Evolutionary conservation across 371 early-diverging fungal species (phyloP), one percentile per base, ranked within the genome.

Genomic region (Funneliformis caledonium): DNA sequence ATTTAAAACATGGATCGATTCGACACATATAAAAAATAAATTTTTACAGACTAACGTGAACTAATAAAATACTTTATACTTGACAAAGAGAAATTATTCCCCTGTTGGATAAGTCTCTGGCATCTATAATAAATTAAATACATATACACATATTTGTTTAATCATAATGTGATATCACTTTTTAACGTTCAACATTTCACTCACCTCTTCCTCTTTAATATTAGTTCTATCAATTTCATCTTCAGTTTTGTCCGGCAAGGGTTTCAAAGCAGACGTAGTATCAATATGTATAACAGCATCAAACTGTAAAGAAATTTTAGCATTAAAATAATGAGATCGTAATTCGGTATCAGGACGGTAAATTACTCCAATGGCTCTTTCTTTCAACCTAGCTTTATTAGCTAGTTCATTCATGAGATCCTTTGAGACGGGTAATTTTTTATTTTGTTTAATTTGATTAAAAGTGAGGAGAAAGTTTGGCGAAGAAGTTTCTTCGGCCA

Each of bases 281-380:
- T 79, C 59, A 69, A 72, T 65, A 83, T 61, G 67, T 76, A 50
- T 73, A n/a, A 73, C 59, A 16, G 85, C 83, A 82, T 85, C 85
- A 75, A 83, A 85, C 72, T 85, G 81, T 52, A 73, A 67, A 26
- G 78, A 78, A 74, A 82, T 60, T 19, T 60, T 76, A 9, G 84
- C 81, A 10, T 76, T 22, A 14, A 76, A 81, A 72, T 85, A 85
- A 70, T 85, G 85, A 65, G 78, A 78, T 82, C 73, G 65, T 9
- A 81, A 76, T 80, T 85, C 85, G 12, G 84, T 85, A 6, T 65
- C 61, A 48, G 85, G 85, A 12, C 74, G 83, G 70, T 84, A 85
- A 59, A 84, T 85, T 11, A 85, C 85, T 14, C 85, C 85, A 45
- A 84, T 85, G 12, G 80, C 76, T 16, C 84, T 78, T 70, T 85